Percentiles rank a stretch among this genome's conserved stretches.
Evolutionary conservation across 257 asterid genomes (phyloP).

Genomic region (Parsonsia alboflavescens): DNA sequence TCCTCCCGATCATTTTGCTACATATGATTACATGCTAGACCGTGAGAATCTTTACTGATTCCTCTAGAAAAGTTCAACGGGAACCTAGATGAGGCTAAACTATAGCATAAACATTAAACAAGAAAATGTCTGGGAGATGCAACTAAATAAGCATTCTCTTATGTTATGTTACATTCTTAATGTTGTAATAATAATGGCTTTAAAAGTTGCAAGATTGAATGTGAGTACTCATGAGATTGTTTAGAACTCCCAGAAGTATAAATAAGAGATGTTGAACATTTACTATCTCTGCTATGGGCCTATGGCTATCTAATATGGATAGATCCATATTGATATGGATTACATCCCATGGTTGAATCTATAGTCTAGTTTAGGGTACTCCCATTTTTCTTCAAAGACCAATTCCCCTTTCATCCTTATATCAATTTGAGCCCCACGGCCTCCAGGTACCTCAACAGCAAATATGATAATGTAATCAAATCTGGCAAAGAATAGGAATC

Average conservation of each 20-base stretch:
- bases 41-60: constrained; percentile 44
- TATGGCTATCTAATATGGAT: not conserved
- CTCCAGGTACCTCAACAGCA: not conserved
- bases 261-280: not conserved
- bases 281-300: not conserved
- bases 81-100: constrained; percentile 43
- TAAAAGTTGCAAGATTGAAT: not conserved
- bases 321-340: not conserved
- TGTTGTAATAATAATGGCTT: not conserved
- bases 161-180: not conserved
- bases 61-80: constrained; percentile 39
- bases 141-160: not conserved
- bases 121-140: not conserved
- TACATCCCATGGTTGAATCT: not conserved
- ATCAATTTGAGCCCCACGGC: constrained; percentile 7
- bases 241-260: not conserved
- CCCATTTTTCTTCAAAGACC: not conserved
- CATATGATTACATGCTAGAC: constrained; percentile 34
- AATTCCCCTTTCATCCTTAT: not conserved
- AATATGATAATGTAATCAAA: constrained; percentile 4
- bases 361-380: not conserved
- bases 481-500: not conserved
- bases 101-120: not conserved
- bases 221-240: not conserved
- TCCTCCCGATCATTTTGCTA: constrained; percentile 26